Percentiles rank a stretch among this genome's conserved stretches.
phyloP scores from a whole-genome alignment of 164 flowering plant species.

The Vitis cinerea region DNA sequence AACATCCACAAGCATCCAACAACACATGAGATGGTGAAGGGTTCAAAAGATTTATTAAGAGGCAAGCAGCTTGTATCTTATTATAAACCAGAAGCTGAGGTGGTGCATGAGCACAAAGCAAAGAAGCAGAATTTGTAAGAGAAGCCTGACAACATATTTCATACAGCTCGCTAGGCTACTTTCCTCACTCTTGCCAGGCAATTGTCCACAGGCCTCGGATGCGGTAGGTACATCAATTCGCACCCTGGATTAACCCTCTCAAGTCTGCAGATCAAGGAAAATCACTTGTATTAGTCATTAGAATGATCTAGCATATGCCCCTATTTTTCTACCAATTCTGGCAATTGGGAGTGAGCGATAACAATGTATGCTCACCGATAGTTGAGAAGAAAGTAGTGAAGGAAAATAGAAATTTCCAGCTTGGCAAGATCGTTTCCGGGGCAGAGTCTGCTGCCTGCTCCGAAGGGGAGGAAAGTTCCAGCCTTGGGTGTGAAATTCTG shows the following conservation, averaged over 20 bases:
- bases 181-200: conserved; percentile 49
- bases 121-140: no score
- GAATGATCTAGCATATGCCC: not conserved
- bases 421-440: conserved; percentile 92
- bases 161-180: not conserved
- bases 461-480: conserved; percentile 79
- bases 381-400: conserved; percentile 76
- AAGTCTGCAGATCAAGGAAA: conserved; percentile 39
- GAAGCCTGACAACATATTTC: no score
- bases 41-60: no score
- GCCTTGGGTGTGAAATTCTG: conserved; percentile 48
- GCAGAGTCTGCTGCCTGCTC: conserved; percentile 74
- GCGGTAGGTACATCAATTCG: conserved; percentile 47
- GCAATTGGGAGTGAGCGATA: no score
- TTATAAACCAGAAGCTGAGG: no score
- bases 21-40: no score
- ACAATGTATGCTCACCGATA: conserved; percentile 46
- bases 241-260: conserved; percentile 51
- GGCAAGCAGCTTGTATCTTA: no score
- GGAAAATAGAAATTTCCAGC: conserved; percentile 74
- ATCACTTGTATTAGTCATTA: not conserved
- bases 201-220: conserved; percentile 63
- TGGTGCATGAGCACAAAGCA: no score
- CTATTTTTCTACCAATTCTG: no score
- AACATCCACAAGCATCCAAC: no score